Evolutionary conservation across 2,329 filamentous ascomycete genomes (phyloP).

Genomic region (Cladorrhinum sp.): DNA sequence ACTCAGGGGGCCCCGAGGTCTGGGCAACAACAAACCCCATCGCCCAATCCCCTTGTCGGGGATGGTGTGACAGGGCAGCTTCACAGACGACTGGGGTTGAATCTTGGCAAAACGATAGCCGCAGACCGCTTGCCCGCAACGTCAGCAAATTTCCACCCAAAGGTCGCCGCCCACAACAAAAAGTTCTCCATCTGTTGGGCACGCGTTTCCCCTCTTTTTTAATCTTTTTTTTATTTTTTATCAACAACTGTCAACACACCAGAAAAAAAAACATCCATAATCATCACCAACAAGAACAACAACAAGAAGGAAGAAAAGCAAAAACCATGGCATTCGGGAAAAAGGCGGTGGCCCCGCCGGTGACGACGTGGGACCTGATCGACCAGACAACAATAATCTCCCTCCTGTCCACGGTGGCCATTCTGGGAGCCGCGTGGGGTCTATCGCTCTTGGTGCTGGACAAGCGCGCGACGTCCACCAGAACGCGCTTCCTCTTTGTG

Average conservation of each 20-base stretch:
- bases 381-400: conserved; percentile 59
- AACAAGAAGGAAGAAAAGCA: neutral
- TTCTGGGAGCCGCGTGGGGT: conserved; percentile 49
- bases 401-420: conserved; percentile 52
- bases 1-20: neutral
- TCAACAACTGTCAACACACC: neutral
- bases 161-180: neutral
- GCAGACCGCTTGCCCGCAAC: neutral
- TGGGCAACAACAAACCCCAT: too few relatives aligned
- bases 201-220: neutral
- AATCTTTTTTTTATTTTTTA: too few relatives aligned
- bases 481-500: conserved; percentile 76
- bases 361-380: conserved; percentile 51
- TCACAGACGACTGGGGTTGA: neutral
- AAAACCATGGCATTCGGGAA: conserved; percentile 13
- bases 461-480: conserved; percentile 43
- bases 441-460: conserved; percentile 49
- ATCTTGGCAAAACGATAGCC: neutral
- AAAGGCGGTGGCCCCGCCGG: neutral
- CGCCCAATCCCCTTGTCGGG: neutral
- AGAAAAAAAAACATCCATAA: too few relatives aligned
- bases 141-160: neutral
- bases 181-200: neutral
- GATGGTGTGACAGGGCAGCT: neutral
- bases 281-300: neutral